Evolutionary conservation across 208 protist species (phyloP).

Genomic region (Phytomonas francai): DNA sequence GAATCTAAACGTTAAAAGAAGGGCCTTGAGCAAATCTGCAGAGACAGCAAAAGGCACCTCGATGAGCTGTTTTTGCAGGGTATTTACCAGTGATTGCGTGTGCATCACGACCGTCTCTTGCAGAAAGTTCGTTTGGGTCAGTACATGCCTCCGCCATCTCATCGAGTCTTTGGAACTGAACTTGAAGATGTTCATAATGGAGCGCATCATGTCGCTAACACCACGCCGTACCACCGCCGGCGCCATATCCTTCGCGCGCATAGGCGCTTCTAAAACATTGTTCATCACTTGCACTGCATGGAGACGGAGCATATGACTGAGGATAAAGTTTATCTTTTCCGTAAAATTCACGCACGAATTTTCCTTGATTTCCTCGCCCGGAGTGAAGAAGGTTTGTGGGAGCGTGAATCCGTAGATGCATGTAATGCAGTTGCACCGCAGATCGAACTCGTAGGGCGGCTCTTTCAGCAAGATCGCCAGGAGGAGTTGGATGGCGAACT

Average conservation of each 20-base stretch:
- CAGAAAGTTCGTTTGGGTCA: constrained; percentile 80
- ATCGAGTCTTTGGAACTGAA: constrained; percentile 62
- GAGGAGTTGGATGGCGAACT: constrained; percentile 89
- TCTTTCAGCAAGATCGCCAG: constrained; percentile 88
- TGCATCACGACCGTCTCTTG: constrained; percentile 67
- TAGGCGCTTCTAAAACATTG: constrained; percentile 67
- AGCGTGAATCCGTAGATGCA: constrained; percentile 85
- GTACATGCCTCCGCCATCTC: constrained; percentile 87
- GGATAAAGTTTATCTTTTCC: constrained; percentile 83
- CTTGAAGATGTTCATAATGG: constrained; percentile 90
- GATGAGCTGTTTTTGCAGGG: constrained; percentile 23
- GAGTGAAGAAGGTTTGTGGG: constrained; percentile 83
- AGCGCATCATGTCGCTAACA: constrained; percentile 80
- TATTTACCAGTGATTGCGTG: constrained; percentile 41
- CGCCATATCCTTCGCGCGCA: constrained; percentile 19
- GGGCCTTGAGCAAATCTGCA: constrained; percentile 50
- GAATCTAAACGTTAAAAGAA: constrained; percentile 75
- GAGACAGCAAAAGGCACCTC: background rate
- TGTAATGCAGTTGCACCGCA: constrained; percentile 87
- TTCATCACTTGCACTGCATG: constrained; percentile 77
- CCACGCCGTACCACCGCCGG: constrained; percentile 19
- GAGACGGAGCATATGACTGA: constrained; percentile 80
- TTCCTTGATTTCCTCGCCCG: constrained; percentile 56
- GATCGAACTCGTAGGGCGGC: constrained; percentile 82
- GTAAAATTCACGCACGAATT: constrained; percentile 79